Evolutionary conservation across 257 asterid genomes (phyloP).

Genomic region (Eustoma russellianum): DNA sequence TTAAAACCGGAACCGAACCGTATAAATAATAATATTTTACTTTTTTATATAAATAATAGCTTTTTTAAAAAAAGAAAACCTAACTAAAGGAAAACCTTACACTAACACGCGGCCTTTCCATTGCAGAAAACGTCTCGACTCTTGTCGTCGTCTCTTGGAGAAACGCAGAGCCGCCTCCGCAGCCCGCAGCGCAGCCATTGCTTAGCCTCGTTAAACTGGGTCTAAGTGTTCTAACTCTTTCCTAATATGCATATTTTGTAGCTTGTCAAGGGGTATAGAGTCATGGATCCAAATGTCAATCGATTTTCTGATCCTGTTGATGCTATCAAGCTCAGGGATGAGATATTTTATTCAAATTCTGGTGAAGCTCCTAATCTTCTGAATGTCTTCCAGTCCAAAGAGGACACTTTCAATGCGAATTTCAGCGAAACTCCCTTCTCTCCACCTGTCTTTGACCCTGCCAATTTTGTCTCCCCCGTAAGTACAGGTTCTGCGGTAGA

Average conservation of each 20-base stretch:
- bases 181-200: no score
- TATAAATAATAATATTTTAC: no score
- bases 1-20: no score
- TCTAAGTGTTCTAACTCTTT: constrained; percentile 2
- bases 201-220: no score
- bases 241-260: constrained; percentile 7
- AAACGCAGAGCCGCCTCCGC: no score
- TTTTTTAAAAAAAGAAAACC: no score
- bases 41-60: no score
- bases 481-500: constrained; percentile 44
- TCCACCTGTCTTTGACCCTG: constrained; percentile 28
- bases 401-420: constrained; percentile 31
- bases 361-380: constrained; percentile 33
- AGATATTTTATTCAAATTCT: constrained; percentile 20
- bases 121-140: no score
- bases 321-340: constrained; percentile 32
- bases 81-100: no score
- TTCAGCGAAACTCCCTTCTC: constrained; percentile 30
- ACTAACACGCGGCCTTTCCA: no score
- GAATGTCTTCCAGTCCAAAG: constrained; percentile 23
- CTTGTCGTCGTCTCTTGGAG: no score
- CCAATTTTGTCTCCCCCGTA: constrained; percentile 33
- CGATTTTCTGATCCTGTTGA: constrained; percentile 21
- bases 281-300: constrained; percentile 50
- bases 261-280: constrained; percentile 13